Evolutionary conservation across 208 protist genomes (phyloP).

Genomic region (Leishmania mexicana): DNA sequence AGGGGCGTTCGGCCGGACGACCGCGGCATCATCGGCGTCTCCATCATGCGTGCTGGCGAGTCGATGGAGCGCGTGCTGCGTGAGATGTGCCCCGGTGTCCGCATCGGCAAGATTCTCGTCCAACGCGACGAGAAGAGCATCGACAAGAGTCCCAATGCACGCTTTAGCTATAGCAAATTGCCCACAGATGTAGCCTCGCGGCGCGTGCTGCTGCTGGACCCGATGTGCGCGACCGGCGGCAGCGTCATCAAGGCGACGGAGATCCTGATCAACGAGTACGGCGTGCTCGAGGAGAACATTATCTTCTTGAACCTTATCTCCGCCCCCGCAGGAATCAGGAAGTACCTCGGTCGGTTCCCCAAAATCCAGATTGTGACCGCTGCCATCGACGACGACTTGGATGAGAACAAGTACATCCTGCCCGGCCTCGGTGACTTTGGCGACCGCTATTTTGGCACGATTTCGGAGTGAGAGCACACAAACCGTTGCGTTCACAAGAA

Average conservation of each 20-base stretch:
- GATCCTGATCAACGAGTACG: conserved; percentile 81
- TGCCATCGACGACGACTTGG: conserved; percentile 92
- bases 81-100: conserved; percentile 93
- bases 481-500: background rate
- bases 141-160: conserved; percentile 86
- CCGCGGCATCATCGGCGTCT: conserved; percentile 95
- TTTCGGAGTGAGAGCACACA: conserved; percentile 32
- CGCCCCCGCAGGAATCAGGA: conserved; percentile 85
- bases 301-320: conserved; percentile 97
- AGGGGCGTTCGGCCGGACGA: conserved; percentile 74
- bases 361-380: conserved; percentile 91
- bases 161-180: conserved; percentile 96
- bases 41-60: conserved; percentile 97
- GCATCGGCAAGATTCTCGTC: conserved; percentile 99
- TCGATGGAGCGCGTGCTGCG: conserved; percentile 96
- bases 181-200: conserved; percentile 92
- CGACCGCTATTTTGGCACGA: conserved; percentile 96
- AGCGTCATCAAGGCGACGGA: conserved; percentile 76
- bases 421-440: conserved; percentile 98
- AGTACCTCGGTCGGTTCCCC: conserved; percentile 71
- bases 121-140: conserved; percentile 95
- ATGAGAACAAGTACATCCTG: conserved; percentile 94
- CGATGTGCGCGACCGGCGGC: conserved; percentile 97
- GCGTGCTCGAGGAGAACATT: conserved; percentile 94
- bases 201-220: conserved; percentile 96